A percentile compares a stretch with the other conserved stretches of the same genome.
Conservation (phyloP, 1,284 basidiomycete species). For the Apiotrichum mycotoxinovorans region DNA sequence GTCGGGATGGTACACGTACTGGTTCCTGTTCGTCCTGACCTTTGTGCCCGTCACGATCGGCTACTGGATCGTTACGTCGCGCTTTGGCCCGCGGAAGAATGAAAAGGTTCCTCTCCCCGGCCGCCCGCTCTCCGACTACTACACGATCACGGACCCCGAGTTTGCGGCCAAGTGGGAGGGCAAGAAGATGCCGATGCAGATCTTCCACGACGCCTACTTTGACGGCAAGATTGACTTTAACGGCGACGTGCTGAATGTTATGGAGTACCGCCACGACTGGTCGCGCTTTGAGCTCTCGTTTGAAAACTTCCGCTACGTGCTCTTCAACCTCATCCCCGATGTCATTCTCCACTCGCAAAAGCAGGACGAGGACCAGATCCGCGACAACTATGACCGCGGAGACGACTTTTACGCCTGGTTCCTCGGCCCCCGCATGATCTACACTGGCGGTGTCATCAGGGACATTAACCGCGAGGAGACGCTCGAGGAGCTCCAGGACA, state of each 20-base stretch:
- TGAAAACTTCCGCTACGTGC: slow-evolving; percentile 85
- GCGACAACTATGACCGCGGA: slow-evolving; percentile 94
- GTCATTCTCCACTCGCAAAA: slow-evolving; percentile 83
- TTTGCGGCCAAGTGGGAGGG: slow-evolving; percentile 71
- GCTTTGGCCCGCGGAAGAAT: slow-evolving; percentile 75
- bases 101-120: slow-evolving; percentile 83
- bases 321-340: slow-evolving; percentile 83
- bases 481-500: slow-evolving; percentile 95
- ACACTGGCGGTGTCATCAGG: slow-evolving; percentile 86
- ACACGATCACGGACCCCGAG: slow-evolving; percentile 80
- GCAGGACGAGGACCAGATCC: slow-evolving; percentile 94
- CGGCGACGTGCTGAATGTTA: slow-evolving; percentile 87
- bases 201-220: slow-evolving; percentile 97
- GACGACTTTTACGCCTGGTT: slow-evolving; percentile 91
- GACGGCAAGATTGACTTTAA: slow-evolving; percentile 95
- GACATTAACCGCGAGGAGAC: slow-evolving; percentile 74
- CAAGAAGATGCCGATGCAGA: slow-evolving; percentile 95
- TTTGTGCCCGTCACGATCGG: slow-evolving; percentile 73
- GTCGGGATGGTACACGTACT: slow-evolving; percentile 67
- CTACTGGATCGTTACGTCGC: slow-evolving; percentile 89
- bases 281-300: slow-evolving; percentile 68
- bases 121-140: slow-evolving; percentile 81
- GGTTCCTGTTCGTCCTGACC: slow-evolving; percentile 68
- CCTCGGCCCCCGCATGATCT: slow-evolving; percentile 58
- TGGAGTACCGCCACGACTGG: slow-evolving; percentile 97